A percentile compares a stretch with the other conserved stretches of the same genome.
phyloP scores from a whole-genome alignment of 371 early-diverging fungal genomes.

The Blakeslea trispora region DNA sequence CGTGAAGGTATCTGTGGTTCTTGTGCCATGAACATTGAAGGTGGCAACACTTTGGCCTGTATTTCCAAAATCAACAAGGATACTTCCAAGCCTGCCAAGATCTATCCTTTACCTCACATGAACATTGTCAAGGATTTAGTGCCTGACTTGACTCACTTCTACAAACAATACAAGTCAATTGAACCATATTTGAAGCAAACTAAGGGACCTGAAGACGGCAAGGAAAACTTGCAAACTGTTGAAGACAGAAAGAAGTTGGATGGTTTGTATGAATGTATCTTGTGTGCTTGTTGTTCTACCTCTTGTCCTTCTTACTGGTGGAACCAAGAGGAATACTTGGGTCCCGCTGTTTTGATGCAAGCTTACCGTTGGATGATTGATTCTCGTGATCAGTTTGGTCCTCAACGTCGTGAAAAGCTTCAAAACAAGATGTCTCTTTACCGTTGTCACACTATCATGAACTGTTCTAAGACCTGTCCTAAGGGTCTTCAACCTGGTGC shows the following conservation, averaged over 20 bases:
- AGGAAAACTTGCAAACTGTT: conserved; percentile 90
- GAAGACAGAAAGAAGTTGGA: conserved; percentile 96
- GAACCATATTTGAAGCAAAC: conserved; percentile 94
- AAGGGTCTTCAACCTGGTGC: conserved; percentile 95
- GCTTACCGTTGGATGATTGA: conserved; percentile 98
- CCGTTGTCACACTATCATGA: conserved; percentile 99
- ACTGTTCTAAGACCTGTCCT: conserved; percentile 96
- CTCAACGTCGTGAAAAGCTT: conserved; percentile 85
- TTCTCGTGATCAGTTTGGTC: conserved; percentile 91
- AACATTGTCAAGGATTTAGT: conserved; percentile 86
- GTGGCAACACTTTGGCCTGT: conserved; percentile 94
- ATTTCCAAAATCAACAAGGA: conserved; percentile 82
- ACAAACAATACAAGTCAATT: conserved; percentile 95
- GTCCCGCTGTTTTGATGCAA: conserved; percentile 96
- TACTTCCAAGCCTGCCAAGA: conserved; percentile 67
- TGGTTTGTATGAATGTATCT: conserved; percentile 97
- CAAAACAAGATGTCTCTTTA: conserved; percentile 96
- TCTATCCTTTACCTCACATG: conserved; percentile 97
- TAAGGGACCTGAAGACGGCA: conserved; percentile 61
- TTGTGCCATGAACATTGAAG: conserved; percentile 97
- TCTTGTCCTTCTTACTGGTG: conserved; percentile 98
- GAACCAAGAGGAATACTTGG: conserved; percentile 93
- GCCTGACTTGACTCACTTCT: conserved; percentile 93
- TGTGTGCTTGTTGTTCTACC: conserved; percentile 97
- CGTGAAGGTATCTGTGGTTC: conserved; percentile 92